Conservation (phyloP, 1,284 basidiomycete genomes). For the Ceratobasidium sp. region DNA sequence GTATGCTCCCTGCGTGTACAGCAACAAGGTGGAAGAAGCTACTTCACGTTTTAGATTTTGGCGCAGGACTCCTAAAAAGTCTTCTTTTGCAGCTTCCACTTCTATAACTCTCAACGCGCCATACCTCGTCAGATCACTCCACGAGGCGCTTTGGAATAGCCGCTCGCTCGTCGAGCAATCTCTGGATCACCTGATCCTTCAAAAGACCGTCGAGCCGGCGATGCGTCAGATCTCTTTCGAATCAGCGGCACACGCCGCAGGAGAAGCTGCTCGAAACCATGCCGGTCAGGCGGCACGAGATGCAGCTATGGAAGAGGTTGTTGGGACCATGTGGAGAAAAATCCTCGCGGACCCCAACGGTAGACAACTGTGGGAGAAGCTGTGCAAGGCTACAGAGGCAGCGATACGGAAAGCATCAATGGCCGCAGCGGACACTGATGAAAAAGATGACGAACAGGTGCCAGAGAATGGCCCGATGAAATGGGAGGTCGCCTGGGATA, state of each 20-base stretch:
- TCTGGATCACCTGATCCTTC: slow-evolving; percentile 19
- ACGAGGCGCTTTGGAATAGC: too few species aligned
- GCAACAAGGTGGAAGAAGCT: too few species aligned
- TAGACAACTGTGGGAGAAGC: slow-evolving; percentile 23
- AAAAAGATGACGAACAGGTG: neutral
- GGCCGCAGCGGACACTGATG: slow-evolving; percentile 14
- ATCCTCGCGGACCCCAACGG: slow-evolving; percentile 17
- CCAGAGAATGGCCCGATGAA: too few species aligned
- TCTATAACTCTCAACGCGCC: too few species aligned
- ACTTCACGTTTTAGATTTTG: too few species aligned
- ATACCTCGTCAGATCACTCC: too few species aligned
- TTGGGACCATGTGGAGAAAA: slow-evolving; percentile 29
- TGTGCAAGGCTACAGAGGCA: neutral
- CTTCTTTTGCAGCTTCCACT: too few species aligned
- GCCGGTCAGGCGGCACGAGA: slow-evolving; percentile 28
- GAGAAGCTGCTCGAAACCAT: neutral
- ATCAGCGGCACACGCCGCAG: neutral
- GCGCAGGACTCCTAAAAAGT: too few species aligned
- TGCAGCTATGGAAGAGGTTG: slow-evolving; percentile 33
- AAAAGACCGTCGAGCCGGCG: neutral
- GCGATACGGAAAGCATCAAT: slow-evolving; percentile 1
- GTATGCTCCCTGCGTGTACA: too few species aligned
- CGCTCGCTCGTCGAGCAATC: slow-evolving; percentile 19
- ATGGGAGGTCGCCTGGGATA: slow-evolving; percentile 28
- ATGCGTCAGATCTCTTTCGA: slow-evolving; percentile 9